Conservation (phyloP, 805 yeast genomes). For the Starmerella asiatica region DNA sequence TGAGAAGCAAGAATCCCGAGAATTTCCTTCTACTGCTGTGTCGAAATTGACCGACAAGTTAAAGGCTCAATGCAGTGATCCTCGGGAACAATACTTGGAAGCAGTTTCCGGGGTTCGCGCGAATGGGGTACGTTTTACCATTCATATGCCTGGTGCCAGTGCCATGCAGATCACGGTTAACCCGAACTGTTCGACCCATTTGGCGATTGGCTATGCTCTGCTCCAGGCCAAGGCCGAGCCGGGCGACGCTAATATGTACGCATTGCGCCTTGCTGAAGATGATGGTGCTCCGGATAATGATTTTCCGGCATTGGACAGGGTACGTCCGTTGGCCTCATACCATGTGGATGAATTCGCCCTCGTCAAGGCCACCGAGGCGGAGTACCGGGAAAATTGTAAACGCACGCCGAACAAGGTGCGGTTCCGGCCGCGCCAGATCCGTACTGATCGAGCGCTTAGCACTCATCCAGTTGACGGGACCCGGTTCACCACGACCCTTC, state of each 20-base stretch:
- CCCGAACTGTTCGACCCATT: slow-evolving; percentile 35
- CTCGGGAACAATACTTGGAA: slow-evolving; percentile 20
- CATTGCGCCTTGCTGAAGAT: slow-evolving; percentile 73
- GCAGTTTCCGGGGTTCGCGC: slow-evolving; percentile 13
- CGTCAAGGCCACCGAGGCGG: slow-evolving; percentile 38
- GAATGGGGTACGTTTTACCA: slow-evolving; percentile 18
- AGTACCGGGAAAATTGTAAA: slow-evolving; percentile 23
- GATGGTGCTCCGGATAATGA: slow-evolving; percentile 85
- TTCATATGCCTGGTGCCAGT: slow-evolving; percentile 25
- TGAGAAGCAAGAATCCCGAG: slow-evolving; percentile 4
- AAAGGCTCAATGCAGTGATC: slow-evolving; percentile 10
- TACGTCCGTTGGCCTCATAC: slow-evolving; percentile 50
- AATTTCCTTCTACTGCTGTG: background rate
- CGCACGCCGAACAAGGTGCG: slow-evolving; percentile 25
- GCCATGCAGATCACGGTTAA: slow-evolving; percentile 28
- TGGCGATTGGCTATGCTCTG: slow-evolving; percentile 44
- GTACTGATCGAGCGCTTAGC: background rate
- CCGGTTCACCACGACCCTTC: background rate
- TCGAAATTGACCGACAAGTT: slow-evolving; percentile 15
- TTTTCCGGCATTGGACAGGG: slow-evolving; percentile 74
- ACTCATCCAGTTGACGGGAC: too few relatives aligned
- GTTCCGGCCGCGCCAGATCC: slow-evolving; percentile 3
- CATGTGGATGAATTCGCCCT: slow-evolving; percentile 74
- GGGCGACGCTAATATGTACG: slow-evolving; percentile 56
- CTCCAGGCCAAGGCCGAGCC: slow-evolving; percentile 22